Percentiles rank a stretch among this genome's conserved stretches.
phyloP scores from a whole-genome alignment of 2,329 filamentous ascomycete genomes.

The Lachnellula cervina region DNA sequence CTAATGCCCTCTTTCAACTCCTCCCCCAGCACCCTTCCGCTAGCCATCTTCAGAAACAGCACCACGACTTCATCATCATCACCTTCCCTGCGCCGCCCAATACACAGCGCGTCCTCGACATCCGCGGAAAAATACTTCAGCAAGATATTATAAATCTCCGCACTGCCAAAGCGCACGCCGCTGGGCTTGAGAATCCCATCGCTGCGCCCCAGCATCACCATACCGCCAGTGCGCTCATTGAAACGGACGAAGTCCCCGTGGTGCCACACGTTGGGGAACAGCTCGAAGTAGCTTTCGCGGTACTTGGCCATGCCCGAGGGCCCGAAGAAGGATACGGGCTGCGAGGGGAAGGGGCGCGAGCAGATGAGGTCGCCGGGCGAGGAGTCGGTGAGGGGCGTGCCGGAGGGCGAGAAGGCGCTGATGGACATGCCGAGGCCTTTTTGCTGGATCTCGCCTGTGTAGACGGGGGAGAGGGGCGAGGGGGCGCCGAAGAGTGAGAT shows the following conservation, averaged over 20 bases:
- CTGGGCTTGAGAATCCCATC: slow-evolving; percentile 91
- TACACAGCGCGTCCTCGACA: slow-evolving; percentile 81
- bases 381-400: slow-evolving; percentile 40
- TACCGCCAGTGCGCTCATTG: slow-evolving; percentile 65
- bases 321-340: slow-evolving; percentile 88
- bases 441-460: slow-evolving; percentile 71
- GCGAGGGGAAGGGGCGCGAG: slow-evolving; percentile 78
- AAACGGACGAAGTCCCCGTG: slow-evolving; percentile 86
- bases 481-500: slow-evolving; percentile 90
- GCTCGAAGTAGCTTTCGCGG: slow-evolving; percentile 78
- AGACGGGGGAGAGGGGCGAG: slow-evolving; percentile 69
- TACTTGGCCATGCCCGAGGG: slow-evolving; percentile 59
- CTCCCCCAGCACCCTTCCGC: slow-evolving; percentile 43
- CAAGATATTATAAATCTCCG: slow-evolving; percentile 95
- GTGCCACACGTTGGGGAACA: slow-evolving; percentile 77
- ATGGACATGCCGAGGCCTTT: slow-evolving; percentile 78
- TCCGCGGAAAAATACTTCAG: slow-evolving; percentile 74
- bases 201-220: slow-evolving; percentile 87
- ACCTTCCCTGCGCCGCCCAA: slow-evolving; percentile 61
- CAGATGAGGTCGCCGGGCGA: slow-evolving; percentile 87
- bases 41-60: slow-evolving; percentile 77
- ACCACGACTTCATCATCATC: slow-evolving; percentile 48
- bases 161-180: slow-evolving; percentile 86
- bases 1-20: slow-evolving; percentile 62
- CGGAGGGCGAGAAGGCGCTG: slow-evolving; percentile 50